phyloP scores from a whole-genome alignment of 495 filamentous ascomycete species.

The Cryomyces minteri region DNA sequence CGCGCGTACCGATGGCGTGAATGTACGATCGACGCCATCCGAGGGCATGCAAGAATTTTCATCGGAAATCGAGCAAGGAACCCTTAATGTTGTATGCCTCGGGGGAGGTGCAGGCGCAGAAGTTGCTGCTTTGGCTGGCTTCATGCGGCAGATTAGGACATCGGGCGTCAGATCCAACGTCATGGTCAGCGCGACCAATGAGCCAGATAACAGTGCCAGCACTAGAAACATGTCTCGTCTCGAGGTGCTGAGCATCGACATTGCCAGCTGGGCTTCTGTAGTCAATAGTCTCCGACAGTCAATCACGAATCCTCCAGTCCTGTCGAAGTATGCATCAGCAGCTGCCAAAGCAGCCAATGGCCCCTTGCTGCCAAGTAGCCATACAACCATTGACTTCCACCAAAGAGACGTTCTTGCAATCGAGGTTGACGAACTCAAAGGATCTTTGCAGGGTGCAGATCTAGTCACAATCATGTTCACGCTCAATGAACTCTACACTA shows the following conservation, averaged over 20 bases:
- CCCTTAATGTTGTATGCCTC: constrained; percentile 41
- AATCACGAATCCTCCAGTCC: constrained; percentile 26
- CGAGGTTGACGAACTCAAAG: constrained; percentile 17
- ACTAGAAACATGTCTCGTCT: neutral
- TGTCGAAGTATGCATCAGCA: constrained; percentile 37
- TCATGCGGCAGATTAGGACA: constrained; percentile 22
- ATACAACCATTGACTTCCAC: constrained; percentile 31
- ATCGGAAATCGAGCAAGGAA: neutral
- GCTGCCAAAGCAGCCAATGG: constrained; percentile 25
- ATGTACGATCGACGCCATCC: neutral
- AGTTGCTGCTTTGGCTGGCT: constrained; percentile 53
- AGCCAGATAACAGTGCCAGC: neutral
- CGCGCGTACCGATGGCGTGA: constrained; percentile 1
- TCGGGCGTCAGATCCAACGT: neutral
- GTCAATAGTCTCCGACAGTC: constrained; percentile 29
- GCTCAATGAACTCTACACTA: constrained; percentile 83
- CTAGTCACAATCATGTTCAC: constrained; percentile 84
- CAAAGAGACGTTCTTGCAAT: constrained; percentile 45
- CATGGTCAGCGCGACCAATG: neutral
- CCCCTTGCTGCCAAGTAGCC: constrained; percentile 19
- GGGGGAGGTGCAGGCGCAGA: constrained; percentile 83
- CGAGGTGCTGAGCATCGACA: constrained; percentile 34
- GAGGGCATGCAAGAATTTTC: neutral
- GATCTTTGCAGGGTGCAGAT: constrained; percentile 9
- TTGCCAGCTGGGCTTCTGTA: constrained; percentile 55